phyloP scores from a whole-genome alignment of 2,329 filamentous ascomycete species.

The Dactylonectria estremocensis region DNA sequence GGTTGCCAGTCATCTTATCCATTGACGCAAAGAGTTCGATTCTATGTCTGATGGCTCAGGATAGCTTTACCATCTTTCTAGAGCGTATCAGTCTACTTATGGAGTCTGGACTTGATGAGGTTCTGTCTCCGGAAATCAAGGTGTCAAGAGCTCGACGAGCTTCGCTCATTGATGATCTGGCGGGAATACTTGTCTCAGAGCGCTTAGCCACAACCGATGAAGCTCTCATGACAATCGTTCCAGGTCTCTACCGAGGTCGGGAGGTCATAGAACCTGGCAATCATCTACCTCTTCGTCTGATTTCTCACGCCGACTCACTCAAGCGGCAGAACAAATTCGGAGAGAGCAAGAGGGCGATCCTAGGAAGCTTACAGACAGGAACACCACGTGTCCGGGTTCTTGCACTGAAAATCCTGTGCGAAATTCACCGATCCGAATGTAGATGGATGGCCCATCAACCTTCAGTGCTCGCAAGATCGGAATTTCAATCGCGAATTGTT shows the following conservation, averaged over 20 bases:
- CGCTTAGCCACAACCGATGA: background rate
- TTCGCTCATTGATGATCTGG: background rate
- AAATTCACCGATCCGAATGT: background rate
- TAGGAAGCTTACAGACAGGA: background rate
- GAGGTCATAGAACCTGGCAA: background rate
- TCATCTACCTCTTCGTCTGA: background rate
- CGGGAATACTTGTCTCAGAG: background rate
- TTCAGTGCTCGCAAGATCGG: background rate
- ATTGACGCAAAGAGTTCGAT: background rate
- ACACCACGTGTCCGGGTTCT: background rate
- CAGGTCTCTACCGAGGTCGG: background rate
- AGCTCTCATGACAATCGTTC: background rate
- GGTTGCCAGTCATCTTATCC: background rate
- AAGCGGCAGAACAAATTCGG: background rate
- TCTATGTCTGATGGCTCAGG: background rate
- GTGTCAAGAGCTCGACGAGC: background rate
- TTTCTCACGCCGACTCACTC: background rate
- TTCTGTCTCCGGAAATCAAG: background rate
- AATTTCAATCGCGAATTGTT: background rate
- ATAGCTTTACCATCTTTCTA: constrained; percentile 3
- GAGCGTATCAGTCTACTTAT: background rate
- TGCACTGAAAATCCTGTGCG: background rate
- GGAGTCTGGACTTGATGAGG: background rate
- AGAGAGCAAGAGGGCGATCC: background rate
- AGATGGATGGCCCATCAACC: background rate